Evolutionary conservation across 2,329 filamentous ascomycete species (phyloP), one percentile per base, ranked within the genome.

Genomic region (Aspergillus cejpii): DNA sequence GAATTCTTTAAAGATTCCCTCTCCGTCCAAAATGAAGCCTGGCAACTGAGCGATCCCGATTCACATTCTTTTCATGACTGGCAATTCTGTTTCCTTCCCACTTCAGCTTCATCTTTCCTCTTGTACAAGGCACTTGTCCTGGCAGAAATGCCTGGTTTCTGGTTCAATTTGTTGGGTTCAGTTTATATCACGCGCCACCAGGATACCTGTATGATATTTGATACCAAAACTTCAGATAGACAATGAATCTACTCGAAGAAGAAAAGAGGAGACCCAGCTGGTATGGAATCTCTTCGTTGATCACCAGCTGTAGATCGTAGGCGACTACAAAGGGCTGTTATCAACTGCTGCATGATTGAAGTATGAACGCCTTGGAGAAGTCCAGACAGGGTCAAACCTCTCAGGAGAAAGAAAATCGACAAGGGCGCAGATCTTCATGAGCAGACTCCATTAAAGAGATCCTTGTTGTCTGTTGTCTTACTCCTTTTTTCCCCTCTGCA

Each of bases 181-280:
- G 27, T 43, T 41, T 39, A 37, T 28, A 41, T 44, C 40, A 41
- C 37, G 41, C 46, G 44, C 39, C 37, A 49, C 41, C 28, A 39
- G 47, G 40, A 37, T 37, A 50, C 39, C 41, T 52, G 37, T 45
- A 43, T 48, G 45, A 46, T 52, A 50, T 41, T 27, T 38, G 19
- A 29, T 36, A 38, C 37, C 15, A 17, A 41, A 33, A 34, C 39
- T 48, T 28, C 38, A 48, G 36, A 41, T 46, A 46, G 34, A 41
- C 31, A 27, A 41, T 43, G 37, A 38, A 41, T 42, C 21, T 41
- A 36, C 19, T 36, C 34, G 5, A 29, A 20, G 15, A 29, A 39
- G 37, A 39, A 29, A 23, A 11, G 14, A 7, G 28, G 15, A 28
- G 14, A 12, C 15, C 39, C 23, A n/a, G 14, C 19, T 20, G 34